These are phyloP conservation scores for Hibiscus mutabilis DNA, from an alignment of 345 rosid genomes.

Conservation along the genomic window DNA sequence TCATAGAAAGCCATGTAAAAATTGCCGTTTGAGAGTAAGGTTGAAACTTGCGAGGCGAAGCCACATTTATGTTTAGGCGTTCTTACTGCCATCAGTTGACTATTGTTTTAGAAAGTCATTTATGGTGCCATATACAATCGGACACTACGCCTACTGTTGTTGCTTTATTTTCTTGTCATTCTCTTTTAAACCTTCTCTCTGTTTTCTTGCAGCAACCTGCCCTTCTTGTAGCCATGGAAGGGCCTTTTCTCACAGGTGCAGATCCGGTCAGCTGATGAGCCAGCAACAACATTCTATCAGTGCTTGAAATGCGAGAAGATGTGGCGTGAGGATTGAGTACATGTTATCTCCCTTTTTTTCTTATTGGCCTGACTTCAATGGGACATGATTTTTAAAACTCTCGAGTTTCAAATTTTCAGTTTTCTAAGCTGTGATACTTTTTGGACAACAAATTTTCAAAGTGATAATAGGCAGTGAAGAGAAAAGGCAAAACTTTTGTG, in stretches of 20 bases:
- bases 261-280: slow-evolving; percentile 68
- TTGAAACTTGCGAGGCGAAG: not conserved
- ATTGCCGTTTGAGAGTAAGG: not conserved
- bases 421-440: not conserved
- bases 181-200: not conserved
- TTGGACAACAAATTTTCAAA: not conserved
- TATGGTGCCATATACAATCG: not conserved
- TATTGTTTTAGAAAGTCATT: not conserved
- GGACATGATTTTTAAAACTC: not conserved
- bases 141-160: not conserved
- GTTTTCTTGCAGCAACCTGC: slow-evolving; percentile 40
- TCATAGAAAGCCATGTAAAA: not conserved
- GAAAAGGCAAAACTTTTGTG: not conserved
- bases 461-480: no score
- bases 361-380: not conserved
- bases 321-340: slow-evolving; percentile 17
- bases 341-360: not conserved
- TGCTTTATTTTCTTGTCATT: not conserved
- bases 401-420: not conserved
- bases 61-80: not conserved
- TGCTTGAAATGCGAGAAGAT: slow-evolving; percentile 38
- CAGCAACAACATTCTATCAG: slow-evolving; percentile 52
- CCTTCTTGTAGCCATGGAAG: slow-evolving; percentile 48
- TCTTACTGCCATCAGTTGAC: not conserved
- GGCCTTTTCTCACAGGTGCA: slow-evolving; percentile 50